Evolutionary conservation across 352 stramenopile genomes (phyloP).

Genomic region (Globisporangium irregulare): DNA sequence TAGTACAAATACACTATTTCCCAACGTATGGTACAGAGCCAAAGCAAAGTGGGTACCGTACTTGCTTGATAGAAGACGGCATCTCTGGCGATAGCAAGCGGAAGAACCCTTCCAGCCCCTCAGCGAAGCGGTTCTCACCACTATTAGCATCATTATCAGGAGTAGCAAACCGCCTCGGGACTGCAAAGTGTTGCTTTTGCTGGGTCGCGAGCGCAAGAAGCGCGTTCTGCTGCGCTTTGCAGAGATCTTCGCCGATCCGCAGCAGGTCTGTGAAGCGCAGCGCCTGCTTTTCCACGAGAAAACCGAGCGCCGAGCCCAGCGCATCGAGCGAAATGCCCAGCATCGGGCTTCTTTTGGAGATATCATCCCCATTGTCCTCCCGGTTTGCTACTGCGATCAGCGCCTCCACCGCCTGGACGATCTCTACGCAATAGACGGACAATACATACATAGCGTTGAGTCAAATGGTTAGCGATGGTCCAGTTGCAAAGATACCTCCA

Average conservation of each 20-base stretch:
- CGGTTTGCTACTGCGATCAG: conserved; percentile 23
- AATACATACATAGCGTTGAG: background rate
- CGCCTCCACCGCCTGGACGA: conserved; percentile 26
- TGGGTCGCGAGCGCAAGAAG: conserved; percentile 9
- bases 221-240: conserved; percentile 29
- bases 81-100: conserved; percentile 54
- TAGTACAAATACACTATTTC: too few species aligned
- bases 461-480: too few species aligned
- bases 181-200: conserved; percentile 5
- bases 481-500: background rate
- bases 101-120: conserved; percentile 25
- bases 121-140: background rate
- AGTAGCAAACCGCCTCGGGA: background rate
- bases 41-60: background rate
- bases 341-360: background rate
- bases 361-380: background rate
- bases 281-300: conserved; percentile 34
- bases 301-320: conserved; percentile 33
- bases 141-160: background rate
- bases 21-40: background rate
- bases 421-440: conserved; percentile 15
- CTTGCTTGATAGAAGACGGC: conserved; percentile 39
- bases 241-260: conserved; percentile 38
- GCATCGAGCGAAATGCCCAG: conserved; percentile 29
- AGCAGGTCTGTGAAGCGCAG: conserved; percentile 47